Evolutionary conservation across 148 eudicot genomes (phyloP).

Genomic region (Rhododendron henanense): DNA sequence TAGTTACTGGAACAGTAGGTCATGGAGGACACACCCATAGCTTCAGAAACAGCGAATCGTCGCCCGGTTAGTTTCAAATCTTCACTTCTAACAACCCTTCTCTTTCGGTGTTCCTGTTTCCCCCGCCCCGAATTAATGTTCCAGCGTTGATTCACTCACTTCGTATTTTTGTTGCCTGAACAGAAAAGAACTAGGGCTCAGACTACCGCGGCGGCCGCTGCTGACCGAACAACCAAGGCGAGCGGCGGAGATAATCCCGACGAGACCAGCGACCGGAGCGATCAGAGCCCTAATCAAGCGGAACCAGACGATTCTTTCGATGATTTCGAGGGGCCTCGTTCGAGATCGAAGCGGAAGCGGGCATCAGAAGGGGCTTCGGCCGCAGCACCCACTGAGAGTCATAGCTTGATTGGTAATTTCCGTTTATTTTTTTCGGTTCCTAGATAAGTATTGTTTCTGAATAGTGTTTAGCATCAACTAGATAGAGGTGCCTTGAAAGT

Average conservation of each 20-base stretch:
- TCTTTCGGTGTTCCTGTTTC: not conserved
- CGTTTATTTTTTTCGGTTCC: not conserved
- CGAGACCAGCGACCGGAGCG: slow-evolving; percentile 16
- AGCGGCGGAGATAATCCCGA: slow-evolving; percentile 10
- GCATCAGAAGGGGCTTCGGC: slow-evolving; percentile 32
- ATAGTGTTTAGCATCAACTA: not conserved
- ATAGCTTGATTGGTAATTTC: slow-evolving; percentile 57
- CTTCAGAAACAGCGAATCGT: slow-evolving; percentile 47
- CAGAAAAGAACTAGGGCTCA: slow-evolving; percentile 68
- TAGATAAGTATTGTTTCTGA: not conserved
- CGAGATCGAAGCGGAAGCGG: slow-evolving; percentile 56
- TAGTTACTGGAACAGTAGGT: not conserved
- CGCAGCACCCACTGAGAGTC: slow-evolving; percentile 20
- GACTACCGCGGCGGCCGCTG: slow-evolving; percentile 12
- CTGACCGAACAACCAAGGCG: slow-evolving; percentile 12
- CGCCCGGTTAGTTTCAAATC: slow-evolving; percentile 41
- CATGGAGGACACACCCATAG: slow-evolving; percentile 49
- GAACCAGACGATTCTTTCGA: slow-evolving; percentile 56
- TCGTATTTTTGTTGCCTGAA: slow-evolving; percentile 13
- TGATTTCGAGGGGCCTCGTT: slow-evolving; percentile 62
- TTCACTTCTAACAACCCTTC: not conserved
- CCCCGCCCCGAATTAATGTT: not conserved
- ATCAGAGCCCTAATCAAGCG: slow-evolving; percentile 37
- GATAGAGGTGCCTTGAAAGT: not conserved
- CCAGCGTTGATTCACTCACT: not conserved